A percentile compares a stretch with the other conserved stretches of the same genome.
Evolutionary conservation across 2,329 filamentous ascomycete species (phyloP).

Genomic region (Pyrenophora tritici-repentis): DNA sequence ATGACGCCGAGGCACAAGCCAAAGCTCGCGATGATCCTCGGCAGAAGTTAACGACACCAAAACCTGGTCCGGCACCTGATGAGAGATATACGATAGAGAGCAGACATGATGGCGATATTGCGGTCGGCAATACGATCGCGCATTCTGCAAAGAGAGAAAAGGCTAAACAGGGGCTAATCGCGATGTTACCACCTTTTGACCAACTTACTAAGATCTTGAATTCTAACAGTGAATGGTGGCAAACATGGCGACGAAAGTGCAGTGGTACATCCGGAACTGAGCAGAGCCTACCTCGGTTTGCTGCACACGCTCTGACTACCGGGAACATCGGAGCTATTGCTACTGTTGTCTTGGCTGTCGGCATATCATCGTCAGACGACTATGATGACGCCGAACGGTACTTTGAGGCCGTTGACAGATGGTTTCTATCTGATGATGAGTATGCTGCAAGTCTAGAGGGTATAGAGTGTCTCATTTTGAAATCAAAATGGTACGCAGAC

Average conservation of each 20-base stretch:
- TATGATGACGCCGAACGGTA: constrained; percentile 55
- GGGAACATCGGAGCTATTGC: constrained; percentile 49
- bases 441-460: constrained; percentile 57
- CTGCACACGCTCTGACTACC: constrained; percentile 51
- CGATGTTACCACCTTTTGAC: constrained; percentile 42
- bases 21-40: constrained; percentile 31
- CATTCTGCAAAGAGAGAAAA: constrained; percentile 42
- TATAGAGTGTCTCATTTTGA: constrained; percentile 58
- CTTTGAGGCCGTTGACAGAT: constrained; percentile 53
- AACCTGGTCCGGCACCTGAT: constrained; percentile 11
- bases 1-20: constrained; percentile 41
- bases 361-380: constrained; percentile 47
- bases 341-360: constrained; percentile 46
- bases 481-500: constrained; percentile 59
- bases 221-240: constrained; percentile 50
- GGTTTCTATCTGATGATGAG: constrained; percentile 57
- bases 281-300: constrained; percentile 49
- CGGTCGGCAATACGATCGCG: constrained; percentile 20
- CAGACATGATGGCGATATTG: constrained; percentile 37
- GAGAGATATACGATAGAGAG: constrained; percentile 40
- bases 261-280: constrained; percentile 49
- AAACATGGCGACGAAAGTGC: constrained; percentile 50
- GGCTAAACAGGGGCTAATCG: constrained; percentile 43
- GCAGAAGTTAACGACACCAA: constrained; percentile 25
- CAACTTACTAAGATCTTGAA: constrained; percentile 41